Evolutionary conservation across 2,329 filamentous ascomycete species (phyloP).

Genomic region (Hypoxylon sp.): DNA sequence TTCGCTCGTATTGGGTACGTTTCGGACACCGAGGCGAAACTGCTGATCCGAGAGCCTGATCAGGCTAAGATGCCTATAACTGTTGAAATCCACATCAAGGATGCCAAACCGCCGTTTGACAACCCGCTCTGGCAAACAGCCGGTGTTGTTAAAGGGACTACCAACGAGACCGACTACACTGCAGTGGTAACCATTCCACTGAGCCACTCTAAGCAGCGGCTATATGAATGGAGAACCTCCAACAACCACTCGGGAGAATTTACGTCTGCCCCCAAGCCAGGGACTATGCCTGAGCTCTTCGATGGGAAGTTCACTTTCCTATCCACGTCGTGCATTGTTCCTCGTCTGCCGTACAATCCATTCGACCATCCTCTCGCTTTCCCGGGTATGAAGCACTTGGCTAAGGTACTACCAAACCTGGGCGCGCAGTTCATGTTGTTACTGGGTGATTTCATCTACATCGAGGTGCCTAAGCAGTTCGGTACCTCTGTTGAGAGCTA

Average conservation of each 20-base stretch:
- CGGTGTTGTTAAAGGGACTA: constrained; percentile 74
- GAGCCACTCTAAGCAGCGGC: constrained; percentile 73
- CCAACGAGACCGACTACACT: constrained; percentile 86
- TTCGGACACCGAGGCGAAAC: constrained; percentile 80
- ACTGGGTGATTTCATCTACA: constrained; percentile 89
- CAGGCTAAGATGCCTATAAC: constrained; percentile 79
- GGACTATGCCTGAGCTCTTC: constrained; percentile 69
- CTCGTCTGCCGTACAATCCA: constrained; percentile 88
- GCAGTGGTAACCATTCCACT: constrained; percentile 74
- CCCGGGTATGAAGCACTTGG: constrained; percentile 82
- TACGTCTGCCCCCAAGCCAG: constrained; percentile 77
- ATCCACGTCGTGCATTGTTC: constrained; percentile 92
- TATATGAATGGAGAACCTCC: constrained; percentile 86
- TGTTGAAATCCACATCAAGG: constrained; percentile 72
- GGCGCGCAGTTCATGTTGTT: constrained; percentile 84
- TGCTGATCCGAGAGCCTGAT: constrained; percentile 88
- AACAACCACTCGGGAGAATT: constrained; percentile 90
- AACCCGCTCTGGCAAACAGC: constrained; percentile 74
- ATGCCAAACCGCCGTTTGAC: constrained; percentile 64
- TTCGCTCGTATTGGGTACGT: constrained; percentile 92
- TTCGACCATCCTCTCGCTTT: constrained; percentile 86
- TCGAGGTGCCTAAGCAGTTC: constrained; percentile 86
- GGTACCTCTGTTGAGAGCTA: constrained; percentile 81
- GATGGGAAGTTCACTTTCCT: constrained; percentile 87
- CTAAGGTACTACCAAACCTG: constrained; percentile 77